Percentiles rank a stretch among this genome's conserved stretches.
These are phyloP conservation scores for Candida glaebosa DNA, from an alignment of 805 yeast genomes.

Conservation along the genomic window DNA sequence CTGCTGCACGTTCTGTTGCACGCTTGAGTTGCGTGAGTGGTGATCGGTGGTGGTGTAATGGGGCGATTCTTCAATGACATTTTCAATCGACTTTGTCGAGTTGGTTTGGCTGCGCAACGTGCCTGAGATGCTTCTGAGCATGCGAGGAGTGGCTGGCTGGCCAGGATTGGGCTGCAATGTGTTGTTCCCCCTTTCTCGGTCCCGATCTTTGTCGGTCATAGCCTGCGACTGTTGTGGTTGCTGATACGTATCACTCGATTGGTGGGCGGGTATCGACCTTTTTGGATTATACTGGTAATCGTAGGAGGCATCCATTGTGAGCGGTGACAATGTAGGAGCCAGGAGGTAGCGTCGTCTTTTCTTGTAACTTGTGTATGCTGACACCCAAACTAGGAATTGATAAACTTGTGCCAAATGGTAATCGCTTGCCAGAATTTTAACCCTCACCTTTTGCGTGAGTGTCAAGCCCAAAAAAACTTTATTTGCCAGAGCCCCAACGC, in stretches of 20 bases:
- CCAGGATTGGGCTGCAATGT: constrained; percentile 10
- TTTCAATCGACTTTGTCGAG: constrained; percentile 7
- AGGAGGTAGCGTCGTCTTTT: too few species aligned
- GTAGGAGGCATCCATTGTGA: background rate
- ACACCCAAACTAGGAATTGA: too few species aligned
- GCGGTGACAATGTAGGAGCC: background rate
- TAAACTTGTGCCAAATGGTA: too few species aligned
- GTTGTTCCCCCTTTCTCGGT: background rate
- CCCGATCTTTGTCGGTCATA: background rate
- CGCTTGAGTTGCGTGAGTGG: background rate
- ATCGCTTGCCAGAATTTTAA: too few species aligned
- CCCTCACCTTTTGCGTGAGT: too few species aligned
- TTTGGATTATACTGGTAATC: background rate
- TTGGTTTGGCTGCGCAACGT: constrained; percentile 17
- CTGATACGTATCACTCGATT: background rate
- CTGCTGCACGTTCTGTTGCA: background rate
- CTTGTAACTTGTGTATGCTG: too few species aligned
- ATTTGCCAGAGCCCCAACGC: too few species aligned
- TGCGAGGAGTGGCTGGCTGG: constrained; percentile 66
- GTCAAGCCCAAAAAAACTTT: too few species aligned
- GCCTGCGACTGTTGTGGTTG: background rate
- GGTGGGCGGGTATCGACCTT: constrained; percentile 1
- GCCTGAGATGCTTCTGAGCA: constrained; percentile 58
- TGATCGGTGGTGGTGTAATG: background rate
- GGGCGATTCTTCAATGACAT: background rate